phyloP scores from a whole-genome alignment of 2,329 filamentous ascomycete genomes.

The Curvularia eragrostidis region DNA sequence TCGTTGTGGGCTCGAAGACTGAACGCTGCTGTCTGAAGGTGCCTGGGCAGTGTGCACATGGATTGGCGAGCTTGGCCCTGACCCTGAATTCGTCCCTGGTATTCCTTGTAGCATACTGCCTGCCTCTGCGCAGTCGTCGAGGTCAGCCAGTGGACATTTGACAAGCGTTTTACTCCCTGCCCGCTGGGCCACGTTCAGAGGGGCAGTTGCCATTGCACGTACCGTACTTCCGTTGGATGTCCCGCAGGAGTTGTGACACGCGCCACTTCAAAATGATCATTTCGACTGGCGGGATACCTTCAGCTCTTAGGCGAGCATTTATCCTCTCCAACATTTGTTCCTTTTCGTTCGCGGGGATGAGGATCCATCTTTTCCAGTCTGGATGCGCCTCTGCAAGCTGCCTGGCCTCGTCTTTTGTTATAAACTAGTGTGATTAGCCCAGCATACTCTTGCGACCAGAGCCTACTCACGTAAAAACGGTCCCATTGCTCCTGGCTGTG shows the following conservation, averaged over 20 bases:
- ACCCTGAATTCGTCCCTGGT: conserved; percentile 31
- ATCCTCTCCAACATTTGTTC: conserved; percentile 46
- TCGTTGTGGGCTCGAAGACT: conserved; percentile 40
- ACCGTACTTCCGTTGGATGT: conserved; percentile 49
- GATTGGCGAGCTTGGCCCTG: conserved; percentile 33
- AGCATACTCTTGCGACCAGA: conserved; percentile 15
- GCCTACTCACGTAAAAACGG: conserved; percentile 46
- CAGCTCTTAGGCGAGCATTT: conserved; percentile 42
- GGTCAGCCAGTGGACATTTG: conserved; percentile 40
- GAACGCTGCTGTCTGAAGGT: conserved; percentile 37
- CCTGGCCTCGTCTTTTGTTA: conserved; percentile 48
- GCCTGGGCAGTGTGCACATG: conserved; percentile 36
- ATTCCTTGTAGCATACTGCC: conserved; percentile 47
- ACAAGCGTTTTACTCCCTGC: conserved; percentile 24
- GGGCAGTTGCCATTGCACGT: conserved; percentile 34
- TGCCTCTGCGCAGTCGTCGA: conserved; percentile 42
- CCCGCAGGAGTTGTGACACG: conserved; percentile 45
- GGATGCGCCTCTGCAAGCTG: conserved; percentile 46
- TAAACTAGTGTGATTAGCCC: conserved; percentile 44
- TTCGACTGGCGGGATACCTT: conserved; percentile 46
- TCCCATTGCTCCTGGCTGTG: conserved; percentile 50
- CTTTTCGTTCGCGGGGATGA: conserved; percentile 48
- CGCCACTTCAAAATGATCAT: conserved; percentile 50
- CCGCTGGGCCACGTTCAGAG: conserved; percentile 27
- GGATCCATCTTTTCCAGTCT: conserved; percentile 49